Base-by-base conservation (phyloP, 2,329 filamentous ascomycete genomes). In the Myriosclerotinia curreyana region DNA sequence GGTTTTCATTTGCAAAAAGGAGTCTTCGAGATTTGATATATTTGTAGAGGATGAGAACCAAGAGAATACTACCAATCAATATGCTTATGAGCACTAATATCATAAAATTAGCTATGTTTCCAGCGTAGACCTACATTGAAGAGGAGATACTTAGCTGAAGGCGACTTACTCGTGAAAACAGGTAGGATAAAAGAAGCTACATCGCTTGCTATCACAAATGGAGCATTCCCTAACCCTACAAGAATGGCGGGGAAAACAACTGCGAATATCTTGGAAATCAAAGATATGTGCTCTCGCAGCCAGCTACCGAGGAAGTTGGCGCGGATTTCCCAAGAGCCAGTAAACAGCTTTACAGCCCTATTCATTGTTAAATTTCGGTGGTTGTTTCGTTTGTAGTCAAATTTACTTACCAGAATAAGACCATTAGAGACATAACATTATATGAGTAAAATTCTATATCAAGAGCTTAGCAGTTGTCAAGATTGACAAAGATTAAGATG, bases 371-470 rank as follows among this genome's bases (percentile, higher is more conserved):
- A n/a, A n/a, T 17, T n/a, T 14, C 12, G 25, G 40, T 8, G 31
- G 15, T 44, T 28, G 9, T 28, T 42, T 25, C 34, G 49, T 66
- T 38, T n/a, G 7, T 8, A 31, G 5, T 22, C 3, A 14, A 22
- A 28, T 14, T 6, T 38, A 52, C 72, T 59, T 71, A 80, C 79
- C 81, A 83, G 62, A 79, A 81, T 7, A 81, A 71, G 7, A 79
- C 74, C 42, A 81, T 74, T 38, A 81, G 71, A 11, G 78, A 74
- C 69, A 81, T 79, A n/a, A 79, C 78, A 71, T 80, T 82, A 68
- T 82, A 82, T 38, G 75, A 76, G 65, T 81, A 82, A 58, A 78
- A 81, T 69, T 82, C 80, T 82, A 56, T 6, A 0, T 31, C 63
- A 38, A 44, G 28, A 62, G 11, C 51, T 66, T 71, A 51, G 20